These are phyloP conservation scores for Phytophthora cactorum DNA, from an alignment of 352 stramenopile genomes.

Conservation along the genomic window DNA sequence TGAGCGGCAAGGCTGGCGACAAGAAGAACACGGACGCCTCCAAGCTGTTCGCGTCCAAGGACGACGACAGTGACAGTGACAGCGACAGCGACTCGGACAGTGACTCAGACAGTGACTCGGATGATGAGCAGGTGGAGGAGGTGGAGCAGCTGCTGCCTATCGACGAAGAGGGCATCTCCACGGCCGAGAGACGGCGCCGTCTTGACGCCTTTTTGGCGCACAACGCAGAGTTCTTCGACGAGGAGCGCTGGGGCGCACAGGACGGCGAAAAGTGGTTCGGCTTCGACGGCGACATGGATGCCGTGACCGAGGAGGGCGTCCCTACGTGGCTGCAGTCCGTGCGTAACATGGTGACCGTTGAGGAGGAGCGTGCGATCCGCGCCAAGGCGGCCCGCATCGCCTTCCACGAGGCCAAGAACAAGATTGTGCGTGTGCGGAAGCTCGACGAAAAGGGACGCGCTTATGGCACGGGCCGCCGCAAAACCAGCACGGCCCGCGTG, in stretches of 20 bases:
- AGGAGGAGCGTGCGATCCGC: constrained; percentile 69
- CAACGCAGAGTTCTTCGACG: constrained; percentile 71
- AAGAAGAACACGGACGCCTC: constrained; percentile 30
- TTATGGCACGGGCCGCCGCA: constrained; percentile 93
- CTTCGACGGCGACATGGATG: constrained; percentile 82
- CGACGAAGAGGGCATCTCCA: constrained; percentile 44
- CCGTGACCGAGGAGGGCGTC: constrained; percentile 76
- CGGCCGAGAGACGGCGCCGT: constrained; percentile 29
- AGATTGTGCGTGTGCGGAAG: constrained; percentile 71
- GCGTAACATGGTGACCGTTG: constrained; percentile 69
- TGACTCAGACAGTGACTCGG: constrained; percentile 39
- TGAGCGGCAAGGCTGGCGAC: constrained; percentile 25
- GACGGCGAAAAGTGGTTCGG: constrained; percentile 82
- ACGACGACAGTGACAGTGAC: constrained; percentile 20
- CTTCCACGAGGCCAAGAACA: constrained; percentile 78
- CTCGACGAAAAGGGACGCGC: constrained; percentile 81
- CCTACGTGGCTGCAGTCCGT: constrained; percentile 85
- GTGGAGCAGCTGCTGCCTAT: constrained; percentile 38
- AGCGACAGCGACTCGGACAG: constrained; percentile 26
- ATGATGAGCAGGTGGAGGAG: constrained; percentile 26
- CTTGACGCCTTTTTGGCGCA: constrained; percentile 43
- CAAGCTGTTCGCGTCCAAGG: constrained; percentile 35
- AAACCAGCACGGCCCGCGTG: constrained; percentile 94
- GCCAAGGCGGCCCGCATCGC: constrained; percentile 70
- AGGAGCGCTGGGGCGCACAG: constrained; percentile 66